These are phyloP conservation scores for Scheffersomyces coipomensis DNA, from an alignment of 805 yeast genomes.

Conservation along the genomic window DNA sequence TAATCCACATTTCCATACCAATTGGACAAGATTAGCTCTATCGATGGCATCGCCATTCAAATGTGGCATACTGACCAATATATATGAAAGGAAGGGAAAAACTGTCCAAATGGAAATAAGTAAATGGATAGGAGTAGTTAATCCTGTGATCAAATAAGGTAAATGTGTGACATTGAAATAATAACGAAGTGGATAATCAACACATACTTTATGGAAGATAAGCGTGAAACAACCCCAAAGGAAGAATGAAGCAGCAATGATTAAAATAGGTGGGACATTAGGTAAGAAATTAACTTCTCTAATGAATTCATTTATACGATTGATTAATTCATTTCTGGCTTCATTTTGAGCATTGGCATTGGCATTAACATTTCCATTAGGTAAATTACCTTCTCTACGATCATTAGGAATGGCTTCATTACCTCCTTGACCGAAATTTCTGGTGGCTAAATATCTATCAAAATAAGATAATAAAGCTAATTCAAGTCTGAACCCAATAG, in stretches of 20 bases:
- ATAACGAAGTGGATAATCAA: conserved; percentile 18
- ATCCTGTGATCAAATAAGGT: neutral
- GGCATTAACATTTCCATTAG: conserved; percentile 4
- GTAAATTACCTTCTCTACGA: no score
- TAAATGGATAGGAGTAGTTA: conserved; percentile 10
- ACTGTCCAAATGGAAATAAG: conserved; percentile 18
- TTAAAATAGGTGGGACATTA: neutral
- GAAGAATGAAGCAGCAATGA: conserved; percentile 1
- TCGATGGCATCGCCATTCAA: neutral
- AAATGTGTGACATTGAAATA: neutral
- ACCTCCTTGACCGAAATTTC: conserved; percentile 6
- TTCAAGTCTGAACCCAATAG: conserved; percentile 16
- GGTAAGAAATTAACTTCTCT: conserved; percentile 4
- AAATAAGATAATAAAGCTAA: conserved; percentile 8
- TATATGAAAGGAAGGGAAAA: conserved; percentile 11
- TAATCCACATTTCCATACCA: conserved; percentile 9
- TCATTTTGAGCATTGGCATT: neutral
- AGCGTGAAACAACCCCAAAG: conserved; percentile 19
- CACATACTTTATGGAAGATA: conserved; percentile 16
- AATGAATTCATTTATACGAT: neutral
- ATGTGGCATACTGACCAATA: neutral
- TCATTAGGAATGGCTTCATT: conserved; percentile 10
- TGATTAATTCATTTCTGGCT: neutral
- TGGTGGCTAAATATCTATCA: conserved; percentile 6
- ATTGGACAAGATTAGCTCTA: neutral